A percentile compares a stretch with the other conserved stretches of the same genome.
Evolutionary conservation across 306 rosid species (phyloP).

Genomic region (Ochetophila trinervis): DNA sequence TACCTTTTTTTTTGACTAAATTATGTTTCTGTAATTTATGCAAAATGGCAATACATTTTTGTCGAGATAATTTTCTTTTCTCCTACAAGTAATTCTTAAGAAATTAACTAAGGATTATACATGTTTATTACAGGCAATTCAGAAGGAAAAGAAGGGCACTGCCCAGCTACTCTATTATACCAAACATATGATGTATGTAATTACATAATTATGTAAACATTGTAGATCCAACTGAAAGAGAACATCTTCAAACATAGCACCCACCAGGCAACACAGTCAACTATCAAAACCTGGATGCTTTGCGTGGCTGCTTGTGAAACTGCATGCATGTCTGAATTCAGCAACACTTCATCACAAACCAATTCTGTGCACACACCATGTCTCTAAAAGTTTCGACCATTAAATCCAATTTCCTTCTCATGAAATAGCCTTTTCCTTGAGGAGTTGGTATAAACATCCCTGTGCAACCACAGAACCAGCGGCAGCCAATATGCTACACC

Average conservation of each 20-base stretch:
- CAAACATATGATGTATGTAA: background rate
- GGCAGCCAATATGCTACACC: conserved; percentile 21
- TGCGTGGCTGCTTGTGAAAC: background rate
- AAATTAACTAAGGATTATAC: too few relatives aligned
- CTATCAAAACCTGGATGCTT: background rate
- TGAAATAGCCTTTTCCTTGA: background rate
- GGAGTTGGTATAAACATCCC: conserved; percentile 13
- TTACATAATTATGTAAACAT: background rate
- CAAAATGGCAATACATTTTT: too few relatives aligned
- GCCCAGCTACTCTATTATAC: too few relatives aligned
- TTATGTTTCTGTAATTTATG: too few relatives aligned
- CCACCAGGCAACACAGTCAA: background rate
- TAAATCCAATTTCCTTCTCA: background rate
- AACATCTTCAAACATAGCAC: background rate
- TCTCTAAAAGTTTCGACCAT: background rate
- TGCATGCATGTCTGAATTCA: background rate
- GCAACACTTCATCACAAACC: background rate
- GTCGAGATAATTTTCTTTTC: too few relatives aligned
- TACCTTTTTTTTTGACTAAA: too few relatives aligned
- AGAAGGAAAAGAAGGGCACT: background rate
- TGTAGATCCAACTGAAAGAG: background rate
- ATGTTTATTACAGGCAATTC: too few relatives aligned
- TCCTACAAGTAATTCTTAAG: too few relatives aligned
- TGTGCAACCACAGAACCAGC: conserved; percentile 23
- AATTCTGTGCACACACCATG: background rate